A percentile compares a stretch with the other conserved stretches of the same genome.
Evolutionary conservation across 2,329 filamentous ascomycete species (phyloP).

Genomic region (Epichloe coenophiala): DNA sequence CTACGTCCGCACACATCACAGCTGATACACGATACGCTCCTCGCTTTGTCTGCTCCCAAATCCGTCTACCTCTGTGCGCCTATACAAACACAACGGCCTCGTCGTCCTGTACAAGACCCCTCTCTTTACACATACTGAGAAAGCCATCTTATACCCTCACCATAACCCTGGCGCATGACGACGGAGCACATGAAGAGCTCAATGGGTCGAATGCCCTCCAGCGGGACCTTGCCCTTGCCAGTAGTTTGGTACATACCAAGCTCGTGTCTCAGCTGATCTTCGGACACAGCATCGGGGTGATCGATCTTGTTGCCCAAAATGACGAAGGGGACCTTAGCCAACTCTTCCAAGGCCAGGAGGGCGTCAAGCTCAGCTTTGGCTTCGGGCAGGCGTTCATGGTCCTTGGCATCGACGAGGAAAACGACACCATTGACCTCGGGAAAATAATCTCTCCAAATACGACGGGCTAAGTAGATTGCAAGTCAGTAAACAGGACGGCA

Average conservation of each 20-base stretch:
- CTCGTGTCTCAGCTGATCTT: slow-evolving; percentile 87
- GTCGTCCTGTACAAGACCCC: background rate
- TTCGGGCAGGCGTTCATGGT: slow-evolving; percentile 86
- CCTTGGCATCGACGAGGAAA: slow-evolving; percentile 95
- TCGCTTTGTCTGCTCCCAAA: background rate
- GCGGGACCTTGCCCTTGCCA: slow-evolving; percentile 84
- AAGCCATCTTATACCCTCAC: slow-evolving; percentile 82
- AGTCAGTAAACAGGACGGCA: background rate
- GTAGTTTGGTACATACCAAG: slow-evolving; percentile 93
- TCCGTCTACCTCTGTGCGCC: background rate
- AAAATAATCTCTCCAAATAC: slow-evolving; percentile 95
- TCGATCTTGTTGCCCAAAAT: slow-evolving; percentile 99
- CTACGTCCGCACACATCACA: slow-evolving; percentile 1
- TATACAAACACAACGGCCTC: background rate
- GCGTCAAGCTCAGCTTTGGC: slow-evolving; percentile 95
- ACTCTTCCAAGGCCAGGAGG: slow-evolving; percentile 91
- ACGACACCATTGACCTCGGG: slow-evolving; percentile 93
- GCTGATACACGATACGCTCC: background rate
- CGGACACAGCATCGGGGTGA: slow-evolving; percentile 85
- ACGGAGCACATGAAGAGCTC: slow-evolving; percentile 99
- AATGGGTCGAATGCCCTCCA: slow-evolving; percentile 86
- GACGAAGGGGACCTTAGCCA: slow-evolving; percentile 88
- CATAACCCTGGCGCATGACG: slow-evolving; percentile 94
- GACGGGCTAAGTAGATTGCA: slow-evolving; percentile 50
- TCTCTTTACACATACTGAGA: slow-evolving; percentile 69